Evolutionary conservation across 2,329 filamentous ascomycete genomes (phyloP).

Genomic region (Colletotrichum sp.): DNA sequence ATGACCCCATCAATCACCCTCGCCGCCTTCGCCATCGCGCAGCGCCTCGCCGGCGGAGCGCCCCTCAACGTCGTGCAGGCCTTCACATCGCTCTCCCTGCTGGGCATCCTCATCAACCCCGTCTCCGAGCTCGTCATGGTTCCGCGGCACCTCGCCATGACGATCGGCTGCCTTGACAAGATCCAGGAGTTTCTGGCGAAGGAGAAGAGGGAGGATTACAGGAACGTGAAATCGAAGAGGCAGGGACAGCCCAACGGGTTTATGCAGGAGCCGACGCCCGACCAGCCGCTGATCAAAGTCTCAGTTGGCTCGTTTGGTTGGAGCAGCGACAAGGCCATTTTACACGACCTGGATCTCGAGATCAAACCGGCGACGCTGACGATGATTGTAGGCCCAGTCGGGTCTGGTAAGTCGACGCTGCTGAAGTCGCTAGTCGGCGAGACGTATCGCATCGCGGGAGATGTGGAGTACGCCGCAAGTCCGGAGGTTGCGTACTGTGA

Average conservation of each 20-base stretch:
- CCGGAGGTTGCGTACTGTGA: slow-evolving; percentile 28
- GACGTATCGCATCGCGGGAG: slow-evolving; percentile 7
- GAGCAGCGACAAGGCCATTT: background rate
- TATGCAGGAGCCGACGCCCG: background rate
- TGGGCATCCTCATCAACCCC: background rate
- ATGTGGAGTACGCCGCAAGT: slow-evolving; percentile 13
- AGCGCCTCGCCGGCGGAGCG: background rate
- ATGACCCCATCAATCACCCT: slow-evolving; percentile 10
- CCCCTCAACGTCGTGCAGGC: slow-evolving; percentile 12
- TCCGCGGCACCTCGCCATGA: slow-evolving; percentile 12
- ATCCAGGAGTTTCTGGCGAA: slow-evolving; percentile 28
- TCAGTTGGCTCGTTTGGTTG: background rate
- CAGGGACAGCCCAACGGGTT: rapidly evolving
- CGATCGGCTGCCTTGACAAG: slow-evolving; percentile 26
- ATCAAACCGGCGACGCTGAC: background rate
- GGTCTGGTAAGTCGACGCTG: slow-evolving; percentile 40
- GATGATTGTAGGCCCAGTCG: slow-evolving; percentile 22
- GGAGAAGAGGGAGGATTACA: slow-evolving; percentile 7
- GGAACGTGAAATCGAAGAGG: background rate
- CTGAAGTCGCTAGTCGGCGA: slow-evolving; percentile 36
- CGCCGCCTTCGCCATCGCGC: slow-evolving; percentile 3
- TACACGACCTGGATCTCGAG: background rate
- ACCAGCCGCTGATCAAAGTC: background rate
- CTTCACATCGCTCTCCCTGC: slow-evolving; percentile 8
- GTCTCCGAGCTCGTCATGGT: slow-evolving; percentile 13